phyloP scores from a whole-genome alignment of 2,329 filamentous ascomycete genomes.

The Colletotrichum neosansevieriae region DNA sequence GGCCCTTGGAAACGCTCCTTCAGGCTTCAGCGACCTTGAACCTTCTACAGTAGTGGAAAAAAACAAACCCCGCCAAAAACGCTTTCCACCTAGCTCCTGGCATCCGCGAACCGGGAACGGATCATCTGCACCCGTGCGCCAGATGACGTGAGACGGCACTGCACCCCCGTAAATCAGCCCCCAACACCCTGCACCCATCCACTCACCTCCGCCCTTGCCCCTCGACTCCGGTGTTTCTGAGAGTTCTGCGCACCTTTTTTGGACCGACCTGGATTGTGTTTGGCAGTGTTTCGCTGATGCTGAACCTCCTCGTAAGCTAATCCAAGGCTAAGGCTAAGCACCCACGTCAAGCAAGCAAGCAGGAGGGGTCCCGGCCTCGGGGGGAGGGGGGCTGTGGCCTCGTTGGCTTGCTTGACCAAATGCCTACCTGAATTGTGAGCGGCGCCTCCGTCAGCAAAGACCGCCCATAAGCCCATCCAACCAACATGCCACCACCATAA shows the following conservation, averaged over 20 bases:
- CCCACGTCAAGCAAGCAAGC: too few species aligned
- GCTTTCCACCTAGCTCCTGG: background rate
- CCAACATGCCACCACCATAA: background rate
- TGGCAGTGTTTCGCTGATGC: conserved; percentile 10
- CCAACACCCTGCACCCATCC: background rate
- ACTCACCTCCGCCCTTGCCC: conserved; percentile 4
- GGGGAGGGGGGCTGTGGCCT: conserved; percentile 28
- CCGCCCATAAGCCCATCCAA: background rate
- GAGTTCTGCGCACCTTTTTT: conserved; percentile 3
- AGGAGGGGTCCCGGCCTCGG: conserved; percentile 24
- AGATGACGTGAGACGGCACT: conserved; percentile 33
- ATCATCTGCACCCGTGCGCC: conserved; percentile 31
- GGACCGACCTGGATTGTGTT: background rate
- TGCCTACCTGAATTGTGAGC: conserved; percentile 16
- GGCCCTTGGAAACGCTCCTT: background rate
- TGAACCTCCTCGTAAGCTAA: background rate
- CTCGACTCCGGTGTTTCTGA: background rate
- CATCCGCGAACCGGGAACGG: conserved; percentile 4
- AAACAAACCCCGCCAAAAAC: background rate
- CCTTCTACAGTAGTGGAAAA: background rate
- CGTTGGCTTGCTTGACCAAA: conserved; percentile 1
- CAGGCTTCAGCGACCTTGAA: conserved; percentile 2
- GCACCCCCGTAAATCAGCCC: background rate
- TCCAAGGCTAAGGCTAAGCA: background rate
- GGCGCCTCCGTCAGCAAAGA: conserved; percentile 30